These are phyloP conservation scores for Penicillium flavigenum DNA, from an alignment of 495 filamentous ascomycete genomes.

Conservation along the genomic window DNA sequence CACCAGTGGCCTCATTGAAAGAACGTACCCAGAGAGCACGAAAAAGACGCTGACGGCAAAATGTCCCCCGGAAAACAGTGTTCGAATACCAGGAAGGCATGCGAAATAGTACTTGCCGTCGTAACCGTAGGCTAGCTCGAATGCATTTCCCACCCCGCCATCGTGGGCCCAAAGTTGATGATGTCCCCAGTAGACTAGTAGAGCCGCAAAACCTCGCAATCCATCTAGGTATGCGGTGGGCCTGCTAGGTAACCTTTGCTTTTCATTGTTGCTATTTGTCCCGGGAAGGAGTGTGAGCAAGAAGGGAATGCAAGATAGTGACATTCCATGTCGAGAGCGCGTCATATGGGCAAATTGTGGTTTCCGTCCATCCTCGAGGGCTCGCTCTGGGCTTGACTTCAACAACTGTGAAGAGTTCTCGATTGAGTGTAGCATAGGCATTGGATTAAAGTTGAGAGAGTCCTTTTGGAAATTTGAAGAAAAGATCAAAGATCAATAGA, in stretches of 20 bases:
- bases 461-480: background rate
- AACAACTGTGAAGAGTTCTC: background rate
- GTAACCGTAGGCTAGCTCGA: constrained; percentile 36
- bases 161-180: constrained; percentile 39
- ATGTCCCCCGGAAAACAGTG: constrained; percentile 47
- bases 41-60: constrained; percentile 59
- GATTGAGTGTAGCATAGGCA: constrained; percentile 3
- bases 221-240: constrained; percentile 53
- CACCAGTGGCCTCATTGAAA: constrained; percentile 51
- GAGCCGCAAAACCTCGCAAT: constrained; percentile 53
- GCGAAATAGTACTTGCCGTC: constrained; percentile 28
- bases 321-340: constrained; percentile 2
- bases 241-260: constrained; percentile 10
- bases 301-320: constrained; percentile 4
- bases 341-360: background rate
- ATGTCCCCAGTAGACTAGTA: constrained; percentile 49
- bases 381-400: constrained; percentile 1
- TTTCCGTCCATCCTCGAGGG: constrained; percentile 4
- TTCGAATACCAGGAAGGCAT: constrained; percentile 43
- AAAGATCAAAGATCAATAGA: background rate
- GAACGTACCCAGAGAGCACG: constrained; percentile 58
- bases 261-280: constrained; percentile 24
- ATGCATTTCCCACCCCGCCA: constrained; percentile 18
- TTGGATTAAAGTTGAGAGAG: background rate
- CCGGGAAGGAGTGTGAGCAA: constrained; percentile 1